A percentile compares a stretch with the other conserved stretches of the same genome.
Conservation (phyloP, 2,329 filamentous ascomycete species). For the Thermochaetoides dissita region DNA sequence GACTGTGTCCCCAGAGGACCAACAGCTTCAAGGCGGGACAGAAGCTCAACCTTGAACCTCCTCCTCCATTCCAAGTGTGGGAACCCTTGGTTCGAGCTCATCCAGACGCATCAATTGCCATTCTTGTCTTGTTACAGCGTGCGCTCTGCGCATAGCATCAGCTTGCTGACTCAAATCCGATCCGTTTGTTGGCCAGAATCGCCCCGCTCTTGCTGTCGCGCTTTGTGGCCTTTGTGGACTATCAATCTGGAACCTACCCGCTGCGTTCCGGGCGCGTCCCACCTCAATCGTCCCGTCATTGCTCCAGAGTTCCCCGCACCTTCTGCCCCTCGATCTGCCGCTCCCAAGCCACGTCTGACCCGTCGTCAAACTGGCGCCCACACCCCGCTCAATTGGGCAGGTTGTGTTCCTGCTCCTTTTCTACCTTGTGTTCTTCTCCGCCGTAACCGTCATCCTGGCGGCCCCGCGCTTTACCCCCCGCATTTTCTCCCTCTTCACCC, state of each 20-base stretch:
- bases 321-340: conserved; percentile 1
- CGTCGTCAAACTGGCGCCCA: conserved; percentile 25
- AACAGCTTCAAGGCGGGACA: too few species aligned
- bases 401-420: conserved; percentile 30
- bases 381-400: conserved; percentile 14
- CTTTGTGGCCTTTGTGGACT: background rate
- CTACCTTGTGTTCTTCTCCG: conserved; percentile 41
- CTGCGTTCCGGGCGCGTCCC: background rate
- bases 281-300: background rate
- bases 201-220: too few species aligned
- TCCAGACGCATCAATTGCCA: too few species aligned
- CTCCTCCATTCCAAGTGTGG: too few species aligned
- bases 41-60: too few species aligned
- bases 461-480: conserved; percentile 44
- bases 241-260: background rate
- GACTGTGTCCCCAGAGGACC: too few species aligned
- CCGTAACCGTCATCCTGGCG: conserved; percentile 51
- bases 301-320: conserved; percentile 2
- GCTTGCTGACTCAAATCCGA: too few species aligned
- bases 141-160: too few species aligned
- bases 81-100: too few species aligned
- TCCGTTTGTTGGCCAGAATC: too few species aligned
- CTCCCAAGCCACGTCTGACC: background rate
- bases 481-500: conserved; percentile 42
- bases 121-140: too few species aligned